A percentile compares a stretch with the other conserved stretches of the same genome.
These are phyloP conservation scores for Phytopythium ostracodes DNA, from an alignment of 352 stramenopile species.

Conservation along the genomic window DNA sequence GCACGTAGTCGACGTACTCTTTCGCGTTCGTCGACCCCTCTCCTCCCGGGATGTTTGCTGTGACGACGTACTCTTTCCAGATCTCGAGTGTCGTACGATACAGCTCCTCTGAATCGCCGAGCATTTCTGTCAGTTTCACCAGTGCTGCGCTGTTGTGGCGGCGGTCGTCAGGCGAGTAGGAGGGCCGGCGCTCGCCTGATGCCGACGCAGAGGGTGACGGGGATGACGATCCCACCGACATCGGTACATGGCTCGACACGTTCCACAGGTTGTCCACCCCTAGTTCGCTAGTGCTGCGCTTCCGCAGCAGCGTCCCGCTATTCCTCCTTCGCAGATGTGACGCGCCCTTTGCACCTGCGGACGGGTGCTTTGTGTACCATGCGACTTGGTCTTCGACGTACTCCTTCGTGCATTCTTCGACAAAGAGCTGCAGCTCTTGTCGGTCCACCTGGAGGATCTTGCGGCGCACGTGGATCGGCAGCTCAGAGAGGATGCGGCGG, in stretches of 20 bases:
- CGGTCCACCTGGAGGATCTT: constrained; percentile 79
- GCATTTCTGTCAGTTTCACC: constrained; percentile 66
- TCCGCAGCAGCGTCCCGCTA: constrained; percentile 20
- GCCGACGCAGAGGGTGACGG: constrained; percentile 5
- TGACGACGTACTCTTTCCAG: constrained; percentile 66
- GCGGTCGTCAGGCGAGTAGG: constrained; percentile 54
- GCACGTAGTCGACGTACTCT: constrained; percentile 82
- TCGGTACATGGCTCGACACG: constrained; percentile 65
- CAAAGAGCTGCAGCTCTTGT: constrained; percentile 63
- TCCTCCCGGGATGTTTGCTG: constrained; percentile 59
- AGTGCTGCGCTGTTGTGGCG: constrained; percentile 64
- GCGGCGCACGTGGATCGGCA: constrained; percentile 76
- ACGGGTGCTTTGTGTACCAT: constrained; percentile 62
- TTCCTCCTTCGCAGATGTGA: constrained; percentile 18
- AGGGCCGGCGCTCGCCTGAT: constrained; percentile 18
- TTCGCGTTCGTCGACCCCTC: constrained; percentile 45
- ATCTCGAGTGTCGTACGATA: constrained; percentile 81
- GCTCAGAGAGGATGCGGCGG: constrained; percentile 64
- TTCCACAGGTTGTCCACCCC: constrained; percentile 46
- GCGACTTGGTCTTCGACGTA: constrained; percentile 64
- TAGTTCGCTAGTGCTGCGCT: constrained; percentile 21
- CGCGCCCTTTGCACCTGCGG: neutral
- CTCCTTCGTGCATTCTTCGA: constrained; percentile 70
- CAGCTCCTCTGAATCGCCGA: constrained; percentile 78
- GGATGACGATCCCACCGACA: constrained; percentile 23